Base-by-base conservation (phyloP, 805 yeast genomes). In the Dipodascus geniculatus region DNA sequence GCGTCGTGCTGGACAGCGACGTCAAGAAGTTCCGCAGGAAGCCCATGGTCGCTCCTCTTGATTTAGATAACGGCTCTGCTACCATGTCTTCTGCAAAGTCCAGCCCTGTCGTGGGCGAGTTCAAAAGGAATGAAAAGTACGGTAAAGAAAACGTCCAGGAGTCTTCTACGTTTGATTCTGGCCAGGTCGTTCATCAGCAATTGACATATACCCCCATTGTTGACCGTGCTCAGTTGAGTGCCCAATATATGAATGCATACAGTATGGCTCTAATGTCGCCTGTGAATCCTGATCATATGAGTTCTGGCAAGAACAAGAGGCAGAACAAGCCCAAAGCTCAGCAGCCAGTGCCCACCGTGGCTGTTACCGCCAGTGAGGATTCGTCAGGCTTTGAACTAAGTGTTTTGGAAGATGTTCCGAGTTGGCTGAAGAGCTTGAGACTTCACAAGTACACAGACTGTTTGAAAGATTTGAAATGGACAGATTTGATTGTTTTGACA, bases 381-480 rank as follows among this genome's bases (percentile, higher is more conserved):
- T 4, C 19, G 44, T 4, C 44, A 11, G 14, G 33, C 11, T 28
- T 28, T 28, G 33, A 28, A 6, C 11, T 28, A 11, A 48, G n/a
- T 48, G 35, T 23, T 6, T 23, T 53, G 61, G 71, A 73, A 56
- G 91, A 93, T 65, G 81, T 93, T 50, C 96, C 97, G 1, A 83
- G 85, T 8, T 93, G 99, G 99, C 75, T 93, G 67, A 84, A 95
- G 67, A 76, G 89, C 11, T 73, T 91, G 57, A 74, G 99, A 58
- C 75, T 93, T 63, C 99, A 93, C 74, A 93, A 93, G 69, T 93
- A 93, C 71, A 90, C 98, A 1, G 89, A 82, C 35, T 85, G 85
- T 55, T 74, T 93, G 58, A 80, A 83, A 61, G 82, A 80, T 57
- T 74, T 83, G 58, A 74, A 77, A 23, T 93, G 99, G 98, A 73